These are phyloP conservation scores for Lasiosphaeriaceae sp. DNA, from an alignment of 495 filamentous ascomycete genomes.

Conservation along the genomic window DNA sequence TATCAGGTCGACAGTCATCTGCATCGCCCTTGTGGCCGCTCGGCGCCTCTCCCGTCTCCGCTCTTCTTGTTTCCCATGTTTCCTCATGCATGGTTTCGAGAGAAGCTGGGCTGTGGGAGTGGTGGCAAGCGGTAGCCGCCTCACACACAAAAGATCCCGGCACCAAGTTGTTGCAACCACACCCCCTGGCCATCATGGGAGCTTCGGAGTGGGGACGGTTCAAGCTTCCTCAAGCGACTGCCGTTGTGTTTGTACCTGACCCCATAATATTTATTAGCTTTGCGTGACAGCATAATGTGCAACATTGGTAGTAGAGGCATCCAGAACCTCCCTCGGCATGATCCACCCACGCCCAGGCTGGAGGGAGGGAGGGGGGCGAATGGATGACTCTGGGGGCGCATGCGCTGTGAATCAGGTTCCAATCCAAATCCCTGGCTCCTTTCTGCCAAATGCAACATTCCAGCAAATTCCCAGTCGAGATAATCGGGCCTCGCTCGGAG, in stretches of 20 bases:
- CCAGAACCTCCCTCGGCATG: neutral
- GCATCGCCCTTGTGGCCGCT: slow-evolving; percentile 2
- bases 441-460: neutral
- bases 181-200: slow-evolving; percentile 1
- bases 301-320: neutral
- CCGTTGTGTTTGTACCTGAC: neutral
- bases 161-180: neutral
- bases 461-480: neutral
- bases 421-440: neutral
- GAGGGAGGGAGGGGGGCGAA: slow-evolving; percentile 2
- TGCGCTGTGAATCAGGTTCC: slow-evolving; percentile 5
- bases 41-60: slow-evolving; percentile 16
- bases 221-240: neutral
- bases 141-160: neutral
- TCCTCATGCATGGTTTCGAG: slow-evolving; percentile 15
- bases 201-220: slow-evolving; percentile 5
- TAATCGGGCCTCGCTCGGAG: slow-evolving; percentile 5
- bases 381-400: slow-evolving; percentile 12
- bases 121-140: slow-evolving; percentile 22
- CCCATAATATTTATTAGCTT: neutral
- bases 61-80: slow-evolving; percentile 14
- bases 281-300: neutral
- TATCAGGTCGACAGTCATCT: slow-evolving; percentile 11
- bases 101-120: slow-evolving; percentile 8
- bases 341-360: neutral